Percentiles rank a stretch among this genome's conserved stretches.
These are phyloP conservation scores for Forsythia suspensa DNA, from an alignment of 257 asterid genomes.

Conservation along the genomic window DNA sequence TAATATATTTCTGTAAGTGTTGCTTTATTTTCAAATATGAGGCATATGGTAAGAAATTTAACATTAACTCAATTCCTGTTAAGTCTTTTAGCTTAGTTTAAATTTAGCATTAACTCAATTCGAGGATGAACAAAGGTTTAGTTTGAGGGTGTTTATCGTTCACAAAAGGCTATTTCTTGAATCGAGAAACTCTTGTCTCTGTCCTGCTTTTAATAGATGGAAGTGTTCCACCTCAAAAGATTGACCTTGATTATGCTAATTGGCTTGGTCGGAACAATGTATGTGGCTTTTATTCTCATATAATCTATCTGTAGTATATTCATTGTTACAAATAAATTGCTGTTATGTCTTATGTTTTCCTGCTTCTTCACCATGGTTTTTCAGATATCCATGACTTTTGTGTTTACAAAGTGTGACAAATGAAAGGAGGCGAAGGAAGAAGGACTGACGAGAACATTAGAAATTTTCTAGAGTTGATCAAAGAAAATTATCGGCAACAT, in stretches of 20 bases:
- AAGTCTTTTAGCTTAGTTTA: too few relatives aligned
- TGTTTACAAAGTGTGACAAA: slow-evolving; percentile 88
- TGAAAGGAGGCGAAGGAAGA: slow-evolving; percentile 72
- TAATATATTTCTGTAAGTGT: too few relatives aligned
- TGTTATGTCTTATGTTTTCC: not conserved
- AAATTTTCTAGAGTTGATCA: slow-evolving; percentile 62
- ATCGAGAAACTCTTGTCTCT: slow-evolving; percentile 73
- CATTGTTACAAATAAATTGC: not conserved
- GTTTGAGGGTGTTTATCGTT: too few relatives aligned
- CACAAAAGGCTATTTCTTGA: slow-evolving; percentile 92
- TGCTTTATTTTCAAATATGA: too few relatives aligned
- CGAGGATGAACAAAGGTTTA: too few relatives aligned
- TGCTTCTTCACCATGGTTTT: not conserved
- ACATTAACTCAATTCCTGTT: too few relatives aligned
- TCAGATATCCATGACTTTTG: slow-evolving; percentile 87
- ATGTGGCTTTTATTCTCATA: slow-evolving; percentile 18
- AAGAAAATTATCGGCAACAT: slow-evolving; percentile 53
- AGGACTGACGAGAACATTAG: slow-evolving; percentile 81
- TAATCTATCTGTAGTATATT: not conserved
- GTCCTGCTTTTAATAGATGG: slow-evolving; percentile 88
- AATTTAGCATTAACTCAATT: too few relatives aligned
- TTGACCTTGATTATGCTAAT: slow-evolving; percentile 95
- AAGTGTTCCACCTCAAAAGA: slow-evolving; percentile 95
- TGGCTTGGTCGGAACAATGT: slow-evolving; percentile 97
- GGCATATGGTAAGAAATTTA: too few relatives aligned